These are phyloP conservation scores for Sinapis alba DNA, from an alignment of 441 rosid species.

Conservation along the genomic window DNA sequence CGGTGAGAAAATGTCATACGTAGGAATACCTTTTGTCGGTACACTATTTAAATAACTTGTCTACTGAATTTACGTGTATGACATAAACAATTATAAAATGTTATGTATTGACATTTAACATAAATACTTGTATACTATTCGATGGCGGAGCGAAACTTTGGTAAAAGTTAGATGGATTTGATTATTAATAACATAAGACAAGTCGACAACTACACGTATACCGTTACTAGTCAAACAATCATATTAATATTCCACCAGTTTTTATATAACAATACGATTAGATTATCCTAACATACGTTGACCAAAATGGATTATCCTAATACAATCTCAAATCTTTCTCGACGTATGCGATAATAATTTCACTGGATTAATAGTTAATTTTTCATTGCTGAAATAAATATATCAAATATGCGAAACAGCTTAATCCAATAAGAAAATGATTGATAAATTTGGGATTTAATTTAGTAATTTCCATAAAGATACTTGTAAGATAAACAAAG, in stretches of 20 bases:
- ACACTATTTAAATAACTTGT: too few relatives aligned
- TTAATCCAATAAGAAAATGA: not conserved
- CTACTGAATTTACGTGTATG: too few relatives aligned
- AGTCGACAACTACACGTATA: constrained; percentile 34
- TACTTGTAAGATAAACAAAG: not conserved
- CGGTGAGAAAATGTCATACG: too few relatives aligned
- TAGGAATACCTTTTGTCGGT: too few relatives aligned
- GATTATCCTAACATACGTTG: not conserved
- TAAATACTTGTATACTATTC: too few relatives aligned
- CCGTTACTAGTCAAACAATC: constrained; percentile 39
- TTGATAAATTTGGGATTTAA: not conserved
- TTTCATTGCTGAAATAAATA: not conserved
- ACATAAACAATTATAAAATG: too few relatives aligned
- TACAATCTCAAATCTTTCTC: constrained; percentile 10
- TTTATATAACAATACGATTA: not conserved
- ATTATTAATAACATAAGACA: not conserved
- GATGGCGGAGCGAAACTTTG: constrained; percentile 18
- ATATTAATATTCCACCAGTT: constrained; percentile 17
- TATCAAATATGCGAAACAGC: not conserved
- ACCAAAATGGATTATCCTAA: not conserved
- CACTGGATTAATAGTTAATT: not conserved
- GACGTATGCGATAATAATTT: not conserved
- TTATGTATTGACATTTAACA: too few relatives aligned
- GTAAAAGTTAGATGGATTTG: constrained; percentile 36
- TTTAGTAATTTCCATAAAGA: not conserved